Conservation (phyloP, 208 protist genomes). For the Angomonas deanei region DNA sequence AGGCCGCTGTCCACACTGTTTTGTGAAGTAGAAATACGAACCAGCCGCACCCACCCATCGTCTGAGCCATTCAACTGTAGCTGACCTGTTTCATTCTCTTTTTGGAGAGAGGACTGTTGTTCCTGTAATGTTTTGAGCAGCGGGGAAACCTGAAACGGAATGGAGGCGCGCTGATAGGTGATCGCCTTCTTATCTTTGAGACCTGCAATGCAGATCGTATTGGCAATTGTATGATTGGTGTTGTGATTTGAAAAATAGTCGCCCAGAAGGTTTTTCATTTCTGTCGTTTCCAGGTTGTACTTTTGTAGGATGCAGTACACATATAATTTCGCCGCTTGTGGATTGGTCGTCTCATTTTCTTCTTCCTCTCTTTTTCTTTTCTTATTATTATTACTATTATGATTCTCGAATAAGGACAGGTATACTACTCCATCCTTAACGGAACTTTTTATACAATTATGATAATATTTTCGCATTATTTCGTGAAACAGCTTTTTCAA, state of each 20-base stretch:
- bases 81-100: too few relatives aligned
- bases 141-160: slow-evolving; percentile 18
- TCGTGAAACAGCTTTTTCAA: slow-evolving; percentile 63
- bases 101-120: too few relatives aligned
- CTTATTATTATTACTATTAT: too few relatives aligned
- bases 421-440: too few relatives aligned
- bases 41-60: neutral
- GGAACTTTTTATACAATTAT: too few relatives aligned
- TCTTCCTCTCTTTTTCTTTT: too few relatives aligned
- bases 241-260: slow-evolving; percentile 20
- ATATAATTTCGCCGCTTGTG: neutral
- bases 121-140: neutral
- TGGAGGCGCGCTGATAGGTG: slow-evolving; percentile 82
- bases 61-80: too few relatives aligned
- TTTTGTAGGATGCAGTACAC: slow-evolving; percentile 73
- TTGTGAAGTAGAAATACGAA: neutral
- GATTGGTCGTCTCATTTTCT: neutral
- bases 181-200: slow-evolving; percentile 91
- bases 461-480: slow-evolving; percentile 52
- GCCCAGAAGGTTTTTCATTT: slow-evolving; percentile 54
- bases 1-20: neutral
- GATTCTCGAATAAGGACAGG: too few relatives aligned
- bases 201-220: slow-evolving; percentile 73
- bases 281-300: slow-evolving; percentile 74
- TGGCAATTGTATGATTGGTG: neutral